Base-by-base conservation (phyloP, 345 rosid genomes). In the Dovyalis caffra region DNA sequence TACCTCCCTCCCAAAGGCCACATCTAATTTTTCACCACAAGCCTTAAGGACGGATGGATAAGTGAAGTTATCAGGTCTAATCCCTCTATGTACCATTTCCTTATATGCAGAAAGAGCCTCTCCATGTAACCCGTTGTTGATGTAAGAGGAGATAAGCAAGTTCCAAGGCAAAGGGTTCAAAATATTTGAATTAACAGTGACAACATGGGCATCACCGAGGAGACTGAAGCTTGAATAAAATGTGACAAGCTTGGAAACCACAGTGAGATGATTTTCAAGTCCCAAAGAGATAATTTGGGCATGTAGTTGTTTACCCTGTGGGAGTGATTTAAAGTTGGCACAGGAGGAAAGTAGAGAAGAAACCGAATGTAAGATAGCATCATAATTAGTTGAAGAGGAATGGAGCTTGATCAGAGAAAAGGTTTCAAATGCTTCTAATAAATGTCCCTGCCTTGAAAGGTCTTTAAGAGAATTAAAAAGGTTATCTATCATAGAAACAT, bases 41-140 rank as follows among this genome's bases (percentile, higher is more conserved):
- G 95, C 93, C 78, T 90, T 93, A 18, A 91, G 88, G 77, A 91
- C 86, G 29, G 97, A 88, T 0, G 98, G 94, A 76, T 87, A 93
- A 53, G 97, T 91, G 76, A 87, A 93, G 21, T 85, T 84, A 90
- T 93, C 94, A 0, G 91, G 92, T 79, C 68, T 77, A 73, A 89
- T 68, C 45, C 95, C 92, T 68, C 71, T 85, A 37, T 77, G 61
- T 69, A 82, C 71, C 98, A 93, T 90, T 73, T 77, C 67, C 77
- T 70, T 87, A 71, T 87, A 93, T 56, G 80, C 69, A 65, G 76
- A 60, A 67, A 90, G 72, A 69, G 87, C 90, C 79, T 87, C 90
- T 20, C 29, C 65, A 38, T 64, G 88, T 29, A 75, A 72, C 57
- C 86, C 83, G 68, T 83, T 88, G 65, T 77, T 84, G 68, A 78